These are phyloP conservation scores for Bryoerythrophyllum caledonicum DNA, from an alignment of 225 moss, liverwort and hornwort species.

Conservation along the genomic window DNA sequence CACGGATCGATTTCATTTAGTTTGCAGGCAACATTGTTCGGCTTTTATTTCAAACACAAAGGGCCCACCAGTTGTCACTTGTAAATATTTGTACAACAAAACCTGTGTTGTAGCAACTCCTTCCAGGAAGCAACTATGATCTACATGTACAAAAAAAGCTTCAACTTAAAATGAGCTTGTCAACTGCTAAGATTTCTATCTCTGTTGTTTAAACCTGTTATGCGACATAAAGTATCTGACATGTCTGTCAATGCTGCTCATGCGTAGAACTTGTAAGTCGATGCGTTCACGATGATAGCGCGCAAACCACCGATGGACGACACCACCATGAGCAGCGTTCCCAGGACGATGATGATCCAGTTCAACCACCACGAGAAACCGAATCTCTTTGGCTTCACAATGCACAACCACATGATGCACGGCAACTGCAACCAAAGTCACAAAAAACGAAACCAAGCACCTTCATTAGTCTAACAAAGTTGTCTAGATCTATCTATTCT, in stretches of 20 bases:
- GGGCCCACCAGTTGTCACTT: not conserved
- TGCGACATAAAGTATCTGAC: not conserved
- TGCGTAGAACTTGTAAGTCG: constrained; percentile 26
- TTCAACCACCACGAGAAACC: constrained; percentile 45
- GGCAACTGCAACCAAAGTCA: constrained; percentile 34
- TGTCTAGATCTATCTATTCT: no score
- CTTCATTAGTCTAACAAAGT: not conserved
- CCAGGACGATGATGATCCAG: constrained; percentile 50
- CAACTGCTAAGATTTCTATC: not conserved
- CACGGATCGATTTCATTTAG: not conserved
- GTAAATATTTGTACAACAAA: not conserved
- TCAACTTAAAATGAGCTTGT: not conserved
- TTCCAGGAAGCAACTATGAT: not conserved
- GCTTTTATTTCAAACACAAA: not conserved
- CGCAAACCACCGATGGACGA: constrained; percentile 60
- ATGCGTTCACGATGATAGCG: constrained; percentile 37
- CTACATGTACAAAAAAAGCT: not conserved
- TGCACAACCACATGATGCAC: constrained; percentile 60
- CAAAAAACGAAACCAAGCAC: no score
- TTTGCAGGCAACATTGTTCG: not conserved
- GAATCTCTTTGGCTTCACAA: constrained; percentile 45
- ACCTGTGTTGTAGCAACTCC: not conserved
- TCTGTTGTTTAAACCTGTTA: not conserved
- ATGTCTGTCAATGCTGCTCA: constrained; percentile 10
- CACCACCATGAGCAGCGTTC: constrained; percentile 50